A percentile compares a stretch with the other conserved stretches of the same genome.
Conservation (phyloP, 768 basidiomycete genomes). For the Russula olivacea region DNA sequence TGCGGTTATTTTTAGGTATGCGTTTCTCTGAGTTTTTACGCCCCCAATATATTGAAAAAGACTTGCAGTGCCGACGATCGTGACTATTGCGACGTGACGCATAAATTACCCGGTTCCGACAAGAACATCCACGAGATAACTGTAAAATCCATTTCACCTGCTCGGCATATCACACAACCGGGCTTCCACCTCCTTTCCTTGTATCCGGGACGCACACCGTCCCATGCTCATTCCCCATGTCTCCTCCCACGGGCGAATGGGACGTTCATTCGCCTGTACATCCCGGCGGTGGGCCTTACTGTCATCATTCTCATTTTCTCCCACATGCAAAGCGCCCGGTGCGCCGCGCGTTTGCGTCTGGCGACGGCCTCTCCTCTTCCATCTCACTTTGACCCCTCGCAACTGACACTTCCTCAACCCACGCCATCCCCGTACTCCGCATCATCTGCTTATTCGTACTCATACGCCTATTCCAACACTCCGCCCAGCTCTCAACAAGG, state of each 20-base stretch:
- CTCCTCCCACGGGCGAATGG: slow-evolving; percentile 66
- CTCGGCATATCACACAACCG: slow-evolving; percentile 62
- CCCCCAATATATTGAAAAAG: background rate
- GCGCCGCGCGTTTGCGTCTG: slow-evolving; percentile 19
- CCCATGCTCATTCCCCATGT: slow-evolving; percentile 62
- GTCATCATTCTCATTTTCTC: slow-evolving; percentile 42
- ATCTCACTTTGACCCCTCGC: background rate
- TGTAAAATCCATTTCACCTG: slow-evolving; percentile 80
- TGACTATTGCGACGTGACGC: slow-evolving; percentile 79
- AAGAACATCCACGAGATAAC: slow-evolving; percentile 65
- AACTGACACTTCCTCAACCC: background rate
- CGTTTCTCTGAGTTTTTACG: background rate
- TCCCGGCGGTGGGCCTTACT: slow-evolving; percentile 56
- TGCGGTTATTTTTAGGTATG: slow-evolving; percentile 63
- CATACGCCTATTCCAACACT: slow-evolving; percentile 23
- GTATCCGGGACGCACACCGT: slow-evolving; percentile 37
- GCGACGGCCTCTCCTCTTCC: slow-evolving; percentile 21
- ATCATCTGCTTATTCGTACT: slow-evolving; percentile 25
- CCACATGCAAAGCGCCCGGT: slow-evolving; percentile 34
- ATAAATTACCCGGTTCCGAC: slow-evolving; percentile 35
- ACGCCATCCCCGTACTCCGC: slow-evolving; percentile 23
- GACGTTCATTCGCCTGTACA: slow-evolving; percentile 57
- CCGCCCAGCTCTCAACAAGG: slow-evolving; percentile 13
- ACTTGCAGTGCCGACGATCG: slow-evolving; percentile 74
- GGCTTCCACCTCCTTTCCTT: slow-evolving; percentile 84